phyloP scores from a whole-genome alignment of 2,329 filamentous ascomycete species.

The Podosphaera fusca region DNA sequence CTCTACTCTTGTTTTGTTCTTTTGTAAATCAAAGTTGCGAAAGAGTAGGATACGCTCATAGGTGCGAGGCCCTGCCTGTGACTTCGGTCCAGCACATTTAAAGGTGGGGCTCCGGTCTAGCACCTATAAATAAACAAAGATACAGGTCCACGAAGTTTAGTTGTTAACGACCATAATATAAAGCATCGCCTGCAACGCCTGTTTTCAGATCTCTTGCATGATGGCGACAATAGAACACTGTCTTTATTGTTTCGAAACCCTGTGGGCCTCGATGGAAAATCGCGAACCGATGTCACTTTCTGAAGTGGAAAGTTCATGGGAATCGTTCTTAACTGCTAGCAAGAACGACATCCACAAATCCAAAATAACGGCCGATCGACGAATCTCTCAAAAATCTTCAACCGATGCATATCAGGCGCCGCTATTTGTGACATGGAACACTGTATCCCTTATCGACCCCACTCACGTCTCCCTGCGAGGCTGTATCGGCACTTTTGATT shows the following conservation, averaged over 20 bases:
- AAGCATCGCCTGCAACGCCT: no score
- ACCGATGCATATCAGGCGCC: slow-evolving; percentile 31
- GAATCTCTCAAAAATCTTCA: slow-evolving; percentile 8
- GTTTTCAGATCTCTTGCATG: no score
- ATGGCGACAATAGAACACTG: slow-evolving; percentile 82
- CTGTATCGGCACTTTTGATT: slow-evolving; percentile 88
- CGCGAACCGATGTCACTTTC: slow-evolving; percentile 43
- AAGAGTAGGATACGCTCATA: no score
- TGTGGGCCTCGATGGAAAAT: slow-evolving; percentile 51
- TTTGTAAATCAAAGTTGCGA: no score
- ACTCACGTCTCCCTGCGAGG: slow-evolving; percentile 41
- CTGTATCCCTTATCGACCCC: slow-evolving; percentile 18
- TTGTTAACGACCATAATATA: no score
- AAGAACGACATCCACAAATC: slow-evolving; percentile 14
- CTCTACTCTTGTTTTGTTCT: no score
- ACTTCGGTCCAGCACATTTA: no score
- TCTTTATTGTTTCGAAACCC: slow-evolving; percentile 76
- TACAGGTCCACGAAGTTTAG: no score
- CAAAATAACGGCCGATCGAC: slow-evolving; percentile 1
- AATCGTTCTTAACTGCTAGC: slow-evolving; percentile 17
- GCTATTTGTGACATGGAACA: slow-evolving; percentile 80
- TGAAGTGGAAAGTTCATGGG: slow-evolving; percentile 44
- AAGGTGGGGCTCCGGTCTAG: no score
- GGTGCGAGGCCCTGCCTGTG: no score
- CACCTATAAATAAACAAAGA: no score